Evolutionary conservation across 106 monocot genomes (phyloP).

Genomic region (Vanilla planifolia): DNA sequence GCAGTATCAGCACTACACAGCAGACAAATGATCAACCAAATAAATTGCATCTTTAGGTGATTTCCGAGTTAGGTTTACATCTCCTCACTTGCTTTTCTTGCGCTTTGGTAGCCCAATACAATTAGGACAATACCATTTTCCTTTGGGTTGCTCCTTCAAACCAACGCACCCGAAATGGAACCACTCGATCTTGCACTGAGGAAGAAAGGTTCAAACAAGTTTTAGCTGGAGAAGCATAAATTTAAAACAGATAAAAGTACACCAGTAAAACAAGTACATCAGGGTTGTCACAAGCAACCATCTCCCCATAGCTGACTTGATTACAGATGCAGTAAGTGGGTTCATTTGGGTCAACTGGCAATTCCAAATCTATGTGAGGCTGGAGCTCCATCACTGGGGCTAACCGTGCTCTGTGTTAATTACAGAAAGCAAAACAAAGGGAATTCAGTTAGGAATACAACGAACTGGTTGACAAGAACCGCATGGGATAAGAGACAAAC

Average conservation of each 20-base stretch:
- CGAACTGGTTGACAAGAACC: background rate
- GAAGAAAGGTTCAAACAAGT: background rate
- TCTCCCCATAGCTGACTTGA: constrained; percentile 96
- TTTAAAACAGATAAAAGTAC: background rate
- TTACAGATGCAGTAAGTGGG: constrained; percentile 98
- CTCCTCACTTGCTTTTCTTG: constrained; percentile 43
- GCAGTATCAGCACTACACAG: too few species aligned
- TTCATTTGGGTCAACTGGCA: constrained; percentile 97
- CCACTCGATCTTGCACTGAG: constrained; percentile 99
- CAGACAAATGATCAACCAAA: too few species aligned
- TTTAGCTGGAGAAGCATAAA: background rate
- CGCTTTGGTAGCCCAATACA: constrained; percentile 53
- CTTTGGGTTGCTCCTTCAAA: constrained; percentile 90
- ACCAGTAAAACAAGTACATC: constrained; percentile 35
- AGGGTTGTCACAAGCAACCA: constrained; percentile 95
- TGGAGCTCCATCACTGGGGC: constrained; percentile 19
- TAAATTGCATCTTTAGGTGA: too few species aligned
- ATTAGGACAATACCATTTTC: constrained; percentile 91
- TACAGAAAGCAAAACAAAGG: background rate
- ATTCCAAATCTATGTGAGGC: constrained; percentile 60
- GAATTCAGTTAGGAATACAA: background rate
- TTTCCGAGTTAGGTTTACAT: too few species aligned
- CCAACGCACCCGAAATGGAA: constrained; percentile 92
- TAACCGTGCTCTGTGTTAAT: constrained; percentile 30
- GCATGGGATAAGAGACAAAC: constrained; percentile 23